These are phyloP conservation scores for Leccinum variicolor DNA, from an alignment of 768 basidiomycete species.

Conservation along the genomic window DNA sequence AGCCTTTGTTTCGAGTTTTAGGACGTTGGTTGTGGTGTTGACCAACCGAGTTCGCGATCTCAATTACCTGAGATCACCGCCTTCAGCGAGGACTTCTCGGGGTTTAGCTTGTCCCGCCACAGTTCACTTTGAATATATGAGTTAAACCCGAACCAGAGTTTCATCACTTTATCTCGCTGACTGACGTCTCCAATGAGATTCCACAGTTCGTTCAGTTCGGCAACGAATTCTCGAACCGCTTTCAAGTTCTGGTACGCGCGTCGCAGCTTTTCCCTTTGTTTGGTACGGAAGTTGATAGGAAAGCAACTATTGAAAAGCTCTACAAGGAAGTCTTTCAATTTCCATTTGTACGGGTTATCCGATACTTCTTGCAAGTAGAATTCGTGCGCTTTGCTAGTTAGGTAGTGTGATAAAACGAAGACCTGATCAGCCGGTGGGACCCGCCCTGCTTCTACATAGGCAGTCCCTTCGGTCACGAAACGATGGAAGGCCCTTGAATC, in stretches of 20 bases:
- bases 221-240: neutral
- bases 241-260: neutral
- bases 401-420: neutral
- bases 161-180: neutral
- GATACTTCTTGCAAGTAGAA: neutral
- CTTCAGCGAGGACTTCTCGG: neutral
- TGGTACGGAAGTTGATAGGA: neutral
- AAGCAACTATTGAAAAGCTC: neutral
- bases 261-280: neutral
- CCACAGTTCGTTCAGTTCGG: neutral
- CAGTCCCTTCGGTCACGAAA: neutral
- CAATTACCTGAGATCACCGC: neutral
- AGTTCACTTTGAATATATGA: neutral
- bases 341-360: neutral
- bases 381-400: neutral
- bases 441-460: neutral
- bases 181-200: neutral
- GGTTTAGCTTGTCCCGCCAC: neutral
- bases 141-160: neutral
- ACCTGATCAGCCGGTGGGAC: neutral
- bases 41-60: neutral
- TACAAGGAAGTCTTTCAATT: neutral
- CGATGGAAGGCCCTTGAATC: neutral
- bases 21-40: neutral
- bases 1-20: neutral